phyloP scores from a whole-genome alignment of 495 filamentous ascomycete genomes.

The Trichoderma erinaceum region DNA sequence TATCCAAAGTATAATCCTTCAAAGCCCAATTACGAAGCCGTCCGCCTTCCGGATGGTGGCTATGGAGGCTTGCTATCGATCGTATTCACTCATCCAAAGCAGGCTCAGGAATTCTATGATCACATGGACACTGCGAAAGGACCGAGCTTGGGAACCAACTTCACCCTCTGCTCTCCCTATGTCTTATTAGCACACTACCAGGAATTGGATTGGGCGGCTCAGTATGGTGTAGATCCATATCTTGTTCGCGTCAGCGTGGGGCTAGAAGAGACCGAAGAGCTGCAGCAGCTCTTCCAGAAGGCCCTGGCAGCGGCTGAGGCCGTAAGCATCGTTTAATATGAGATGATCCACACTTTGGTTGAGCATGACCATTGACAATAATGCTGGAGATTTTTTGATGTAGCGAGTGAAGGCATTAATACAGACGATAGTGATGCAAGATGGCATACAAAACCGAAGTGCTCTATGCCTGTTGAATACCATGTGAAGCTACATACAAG shows the following conservation, averaged over 20 bases:
- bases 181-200: conserved; percentile 86
- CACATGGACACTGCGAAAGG: conserved; percentile 83
- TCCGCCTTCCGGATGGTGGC: conserved; percentile 67
- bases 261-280: conserved; percentile 66
- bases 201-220: conserved; percentile 83
- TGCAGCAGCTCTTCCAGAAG: conserved; percentile 44
- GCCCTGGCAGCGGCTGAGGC: conserved; percentile 43
- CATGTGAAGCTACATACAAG: too few species aligned
- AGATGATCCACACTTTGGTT: not conserved
- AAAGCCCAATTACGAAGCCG: conserved; percentile 66
- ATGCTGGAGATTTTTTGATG: not conserved
- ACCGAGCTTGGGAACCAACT: conserved; percentile 93
- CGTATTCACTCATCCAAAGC: conserved; percentile 61
- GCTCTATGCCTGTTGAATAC: too few species aligned
- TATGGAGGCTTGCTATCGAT: conserved; percentile 88
- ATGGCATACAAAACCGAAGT: not conserved
- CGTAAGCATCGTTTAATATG: not conserved
- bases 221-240: conserved; percentile 70
- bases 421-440: not conserved
- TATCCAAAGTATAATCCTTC: conserved; percentile 79
- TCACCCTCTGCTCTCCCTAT: conserved; percentile 85
- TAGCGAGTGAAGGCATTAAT: not conserved
- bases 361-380: not conserved
- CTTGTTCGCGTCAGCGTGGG: conserved; percentile 87
- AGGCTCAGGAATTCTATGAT: conserved; percentile 80